Conservation (phyloP, 768 basidiomycete genomes). For the Myochromella boudieri region DNA sequence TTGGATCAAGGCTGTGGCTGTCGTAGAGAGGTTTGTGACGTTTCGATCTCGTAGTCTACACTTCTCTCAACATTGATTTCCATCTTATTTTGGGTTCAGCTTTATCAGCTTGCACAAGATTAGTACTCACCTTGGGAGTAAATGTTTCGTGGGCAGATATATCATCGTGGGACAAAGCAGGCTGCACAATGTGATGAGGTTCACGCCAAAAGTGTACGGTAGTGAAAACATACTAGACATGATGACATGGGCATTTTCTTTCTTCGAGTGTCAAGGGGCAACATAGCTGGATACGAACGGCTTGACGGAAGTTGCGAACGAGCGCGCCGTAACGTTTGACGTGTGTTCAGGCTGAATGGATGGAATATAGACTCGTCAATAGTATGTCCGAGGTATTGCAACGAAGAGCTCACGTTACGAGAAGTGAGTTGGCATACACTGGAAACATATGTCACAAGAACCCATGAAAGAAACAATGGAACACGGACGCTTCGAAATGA, state of each 20-base stretch:
- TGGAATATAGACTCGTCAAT: background rate
- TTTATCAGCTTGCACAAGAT: too few species aligned
- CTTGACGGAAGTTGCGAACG: conserved; percentile 8
- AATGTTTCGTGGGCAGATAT: background rate
- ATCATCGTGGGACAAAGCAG: background rate
- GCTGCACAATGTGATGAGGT: background rate
- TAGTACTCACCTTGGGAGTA: conserved; percentile 1
- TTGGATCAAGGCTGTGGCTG: too few species aligned
- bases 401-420: conserved; percentile 16
- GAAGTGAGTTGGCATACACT: conserved; percentile 28
- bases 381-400: background rate
- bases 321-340: conserved; percentile 19
- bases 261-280: conserved; percentile 10
- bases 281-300: conserved; percentile 5
- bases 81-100: conserved; percentile 1
- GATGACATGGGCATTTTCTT: background rate
- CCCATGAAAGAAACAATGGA: too few species aligned
- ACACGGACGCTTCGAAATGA: conserved; percentile 39
- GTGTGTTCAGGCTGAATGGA: conserved; percentile 21
- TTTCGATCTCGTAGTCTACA: conserved; percentile 11
- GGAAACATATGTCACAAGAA: background rate
- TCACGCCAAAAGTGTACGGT: background rate
- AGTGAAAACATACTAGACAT: background rate
- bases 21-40: too few species aligned
- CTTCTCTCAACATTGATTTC: conserved; percentile 15